phyloP scores from a whole-genome alignment of 495 filamentous ascomycete genomes.

The Tuber calosporum region DNA sequence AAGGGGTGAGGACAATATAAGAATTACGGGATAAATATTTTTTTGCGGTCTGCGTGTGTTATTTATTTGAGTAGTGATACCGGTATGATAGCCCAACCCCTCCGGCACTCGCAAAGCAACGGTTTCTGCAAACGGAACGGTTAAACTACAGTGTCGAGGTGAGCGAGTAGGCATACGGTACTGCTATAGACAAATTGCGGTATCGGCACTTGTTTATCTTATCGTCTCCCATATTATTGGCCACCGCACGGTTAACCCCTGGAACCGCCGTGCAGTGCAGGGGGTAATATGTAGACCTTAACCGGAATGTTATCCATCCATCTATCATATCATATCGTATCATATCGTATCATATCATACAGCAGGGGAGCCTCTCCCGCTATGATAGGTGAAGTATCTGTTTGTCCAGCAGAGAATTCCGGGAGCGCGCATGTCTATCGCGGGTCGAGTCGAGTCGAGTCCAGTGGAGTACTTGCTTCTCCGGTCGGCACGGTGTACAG shows the following conservation, averaged over 20 bases:
- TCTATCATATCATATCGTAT: neutral
- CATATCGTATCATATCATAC: neutral
- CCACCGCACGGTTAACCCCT: neutral
- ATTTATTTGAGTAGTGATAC: neutral
- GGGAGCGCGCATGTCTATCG: neutral
- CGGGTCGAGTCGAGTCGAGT: neutral
- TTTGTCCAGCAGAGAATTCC: neutral
- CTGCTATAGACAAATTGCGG: neutral
- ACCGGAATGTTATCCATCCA: neutral
- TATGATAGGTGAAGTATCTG: neutral
- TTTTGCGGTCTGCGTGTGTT: neutral
- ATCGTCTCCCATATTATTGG: neutral
- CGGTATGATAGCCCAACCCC: neutral
- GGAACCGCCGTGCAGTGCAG: neutral
- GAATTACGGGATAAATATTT: neutral
- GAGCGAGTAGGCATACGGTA: neutral
- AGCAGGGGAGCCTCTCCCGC: neutral
- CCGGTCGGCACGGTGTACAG: neutral
- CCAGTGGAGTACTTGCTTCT: neutral
- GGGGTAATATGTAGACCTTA: neutral
- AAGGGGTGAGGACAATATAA: neutral
- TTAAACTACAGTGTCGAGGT: neutral
- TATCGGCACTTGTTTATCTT: neutral
- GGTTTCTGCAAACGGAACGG: neutral
- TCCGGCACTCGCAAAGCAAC: neutral